Evolutionary conservation across 306 rosid species (phyloP).

Genomic region (Quercus gilva): DNA sequence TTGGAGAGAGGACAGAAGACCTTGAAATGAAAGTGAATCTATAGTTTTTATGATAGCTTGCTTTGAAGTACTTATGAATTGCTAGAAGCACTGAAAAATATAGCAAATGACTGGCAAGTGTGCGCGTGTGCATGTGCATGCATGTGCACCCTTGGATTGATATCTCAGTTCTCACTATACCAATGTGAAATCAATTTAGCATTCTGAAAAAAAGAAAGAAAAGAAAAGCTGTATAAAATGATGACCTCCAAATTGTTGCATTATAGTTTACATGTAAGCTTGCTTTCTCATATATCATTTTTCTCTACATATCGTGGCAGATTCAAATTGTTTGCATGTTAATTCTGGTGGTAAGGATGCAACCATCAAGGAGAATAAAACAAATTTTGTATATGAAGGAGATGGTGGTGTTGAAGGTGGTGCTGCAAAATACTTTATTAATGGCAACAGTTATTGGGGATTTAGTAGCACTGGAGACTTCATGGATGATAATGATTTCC

Average conservation of each 20-base stretch:
- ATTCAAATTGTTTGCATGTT: not conserved
- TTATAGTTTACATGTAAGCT: not conserved
- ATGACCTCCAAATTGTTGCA: not conserved
- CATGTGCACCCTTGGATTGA: not conserved
- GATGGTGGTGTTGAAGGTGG: constrained; percentile 39
- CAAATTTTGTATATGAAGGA: constrained; percentile 16
- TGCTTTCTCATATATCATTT: constrained; percentile 12
- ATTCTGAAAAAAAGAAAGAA: too few relatives aligned
- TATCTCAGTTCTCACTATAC: not conserved
- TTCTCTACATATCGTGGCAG: not conserved
- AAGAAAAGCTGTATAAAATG: not conserved
- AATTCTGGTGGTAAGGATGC: not conserved
- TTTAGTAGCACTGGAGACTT: constrained; percentile 46
- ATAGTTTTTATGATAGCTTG: not conserved
- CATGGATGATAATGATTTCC: constrained; percentile 30
- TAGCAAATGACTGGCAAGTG: not conserved
- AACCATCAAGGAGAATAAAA: constrained; percentile 11
- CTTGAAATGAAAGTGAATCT: not conserved
- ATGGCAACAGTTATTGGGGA: constrained; percentile 26
- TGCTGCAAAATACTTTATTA: constrained; percentile 12
- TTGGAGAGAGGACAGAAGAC: not conserved
- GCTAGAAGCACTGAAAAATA: not conserved
- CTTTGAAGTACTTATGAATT: not conserved
- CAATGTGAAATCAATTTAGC: not conserved
- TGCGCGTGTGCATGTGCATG: too few relatives aligned